Percentiles rank a stretch among this genome's conserved stretches.
Evolutionary conservation across 2,329 filamentous ascomycete species (phyloP).

Genomic region (Penicillium sumatraense): DNA sequence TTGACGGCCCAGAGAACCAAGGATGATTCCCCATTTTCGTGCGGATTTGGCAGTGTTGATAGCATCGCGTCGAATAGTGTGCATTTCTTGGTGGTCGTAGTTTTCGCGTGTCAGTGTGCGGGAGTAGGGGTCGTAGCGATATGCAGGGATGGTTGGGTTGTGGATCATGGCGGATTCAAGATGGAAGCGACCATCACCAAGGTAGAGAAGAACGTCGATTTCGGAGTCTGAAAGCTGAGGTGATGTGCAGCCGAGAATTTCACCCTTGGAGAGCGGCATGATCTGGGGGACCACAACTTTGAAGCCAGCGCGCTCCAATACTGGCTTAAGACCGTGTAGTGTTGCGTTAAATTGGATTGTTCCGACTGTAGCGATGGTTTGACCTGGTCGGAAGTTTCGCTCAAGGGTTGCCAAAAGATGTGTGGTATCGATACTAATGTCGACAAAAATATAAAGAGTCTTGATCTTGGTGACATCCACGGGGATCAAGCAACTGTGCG

Average conservation of each 20-base stretch:
- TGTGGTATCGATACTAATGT: slow-evolving; percentile 90
- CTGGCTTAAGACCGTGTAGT: slow-evolving; percentile 79
- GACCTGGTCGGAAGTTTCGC: slow-evolving; percentile 82
- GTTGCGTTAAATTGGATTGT: slow-evolving; percentile 99
- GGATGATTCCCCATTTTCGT: slow-evolving; percentile 90
- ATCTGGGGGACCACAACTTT: slow-evolving; percentile 88
- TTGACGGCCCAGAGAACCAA: slow-evolving; percentile 89
- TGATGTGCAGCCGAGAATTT: slow-evolving; percentile 97
- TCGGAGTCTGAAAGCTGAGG: slow-evolving; percentile 66
- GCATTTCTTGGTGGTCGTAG: slow-evolving; percentile 92
- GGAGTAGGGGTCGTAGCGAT: slow-evolving; percentile 96
- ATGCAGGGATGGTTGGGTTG: slow-evolving; percentile 87
- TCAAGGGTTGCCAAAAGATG: slow-evolving; percentile 87
- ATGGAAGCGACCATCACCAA: slow-evolving; percentile 92
- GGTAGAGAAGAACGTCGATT: slow-evolving; percentile 81
- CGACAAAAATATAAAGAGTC: slow-evolving; percentile 96
- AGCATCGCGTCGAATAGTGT: slow-evolving; percentile 75
- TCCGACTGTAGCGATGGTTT: slow-evolving; percentile 89
- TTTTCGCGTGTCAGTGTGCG: slow-evolving; percentile 87
- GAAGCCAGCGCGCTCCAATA: slow-evolving; percentile 83
- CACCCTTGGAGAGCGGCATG: slow-evolving; percentile 86
- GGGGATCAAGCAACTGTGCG: slow-evolving; percentile 93
- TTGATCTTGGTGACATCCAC: slow-evolving; percentile 97
- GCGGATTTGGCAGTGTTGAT: slow-evolving; percentile 76
- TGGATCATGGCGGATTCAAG: slow-evolving; percentile 99